A percentile compares a stretch with the other conserved stretches of the same genome.
These are phyloP conservation scores for Vitis hybrid DNA, from an alignment of 177 flowering plant genomes.

Conservation along the genomic window DNA sequence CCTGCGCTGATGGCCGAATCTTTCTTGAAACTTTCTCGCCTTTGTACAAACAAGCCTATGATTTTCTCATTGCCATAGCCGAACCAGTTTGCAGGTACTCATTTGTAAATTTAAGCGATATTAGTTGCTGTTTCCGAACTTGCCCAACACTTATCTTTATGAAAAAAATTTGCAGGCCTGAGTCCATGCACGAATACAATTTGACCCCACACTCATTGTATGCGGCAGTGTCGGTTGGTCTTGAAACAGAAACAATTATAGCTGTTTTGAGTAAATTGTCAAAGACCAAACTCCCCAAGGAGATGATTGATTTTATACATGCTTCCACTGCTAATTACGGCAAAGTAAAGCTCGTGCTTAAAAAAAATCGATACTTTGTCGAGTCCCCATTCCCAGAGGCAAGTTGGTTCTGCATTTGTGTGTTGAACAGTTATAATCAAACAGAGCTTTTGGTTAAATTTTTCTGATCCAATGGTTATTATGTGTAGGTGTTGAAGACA, in stretches of 20 bases:
- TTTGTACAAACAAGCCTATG: slow-evolving; percentile 91
- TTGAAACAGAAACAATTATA: slow-evolving; percentile 86
- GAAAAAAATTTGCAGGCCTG: slow-evolving; percentile 52
- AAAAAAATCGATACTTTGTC: slow-evolving; percentile 86
- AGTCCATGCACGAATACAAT: slow-evolving; percentile 96
- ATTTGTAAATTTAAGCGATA: neutral
- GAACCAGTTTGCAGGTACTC: slow-evolving; percentile 97
- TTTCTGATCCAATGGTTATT: neutral
- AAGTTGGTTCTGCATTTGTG: slow-evolving; percentile 16
- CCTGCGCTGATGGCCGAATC: slow-evolving; percentile 94
- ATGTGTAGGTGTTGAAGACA: slow-evolving; percentile 70
- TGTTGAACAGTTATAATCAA: neutral
- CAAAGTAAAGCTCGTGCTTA: slow-evolving; percentile 86
- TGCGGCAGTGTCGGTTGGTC: slow-evolving; percentile 98
- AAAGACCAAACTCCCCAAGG: slow-evolving; percentile 91
- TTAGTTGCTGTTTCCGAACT: neutral
- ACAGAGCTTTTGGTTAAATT: neutral
- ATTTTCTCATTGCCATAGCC: slow-evolving; percentile 96
- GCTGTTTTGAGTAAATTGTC: slow-evolving; percentile 85
- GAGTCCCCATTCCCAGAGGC: slow-evolving; percentile 97
- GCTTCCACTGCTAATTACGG: slow-evolving; percentile 91
- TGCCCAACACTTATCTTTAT: neutral
- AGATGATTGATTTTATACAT: slow-evolving; percentile 89
- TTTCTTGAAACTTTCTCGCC: slow-evolving; percentile 90
- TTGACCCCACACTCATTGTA: slow-evolving; percentile 95